Percentiles rank a stretch among this genome's conserved stretches.
phyloP scores from a whole-genome alignment of 129 eudicot genomes.

The Chrysanthemum makinoi region DNA sequence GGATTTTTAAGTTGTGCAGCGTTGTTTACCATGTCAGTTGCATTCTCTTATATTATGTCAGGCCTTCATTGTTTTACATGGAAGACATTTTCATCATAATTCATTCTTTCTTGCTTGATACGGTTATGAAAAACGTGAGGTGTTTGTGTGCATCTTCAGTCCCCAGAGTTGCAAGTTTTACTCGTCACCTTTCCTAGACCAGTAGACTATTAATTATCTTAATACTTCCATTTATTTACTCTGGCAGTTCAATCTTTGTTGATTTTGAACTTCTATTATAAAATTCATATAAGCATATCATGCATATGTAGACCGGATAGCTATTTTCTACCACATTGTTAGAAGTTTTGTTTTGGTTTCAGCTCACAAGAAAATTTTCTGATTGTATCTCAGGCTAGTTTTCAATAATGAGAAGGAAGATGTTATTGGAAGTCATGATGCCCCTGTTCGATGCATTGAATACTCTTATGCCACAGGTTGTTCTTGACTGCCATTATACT shows the following conservation, averaged over 20 bases:
- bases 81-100: no score
- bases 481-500: neutral
- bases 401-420: conserved; percentile 80
- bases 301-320: neutral
- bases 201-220: conserved; percentile 2
- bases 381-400: conserved; percentile 57
- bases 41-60: no score
- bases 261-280: neutral
- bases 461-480: conserved; percentile 89
- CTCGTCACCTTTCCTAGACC: neutral
- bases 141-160: no score
- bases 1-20: no score
- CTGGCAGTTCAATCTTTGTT: neutral
- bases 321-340: neutral
- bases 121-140: no score
- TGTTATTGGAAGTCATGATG: conserved; percentile 82
- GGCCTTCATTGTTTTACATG: no score
- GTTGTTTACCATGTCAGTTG: no score
- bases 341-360: neutral
- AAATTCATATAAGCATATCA: neutral
- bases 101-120: no score
- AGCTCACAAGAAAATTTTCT: conserved; percentile 10
- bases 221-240: neutral
- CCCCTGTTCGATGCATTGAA: conserved; percentile 90
- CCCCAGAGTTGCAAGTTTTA: no score